Base-by-base conservation (phyloP, 1,284 basidiomycete genomes). In the Sanghuangporus weigelae region DNA sequence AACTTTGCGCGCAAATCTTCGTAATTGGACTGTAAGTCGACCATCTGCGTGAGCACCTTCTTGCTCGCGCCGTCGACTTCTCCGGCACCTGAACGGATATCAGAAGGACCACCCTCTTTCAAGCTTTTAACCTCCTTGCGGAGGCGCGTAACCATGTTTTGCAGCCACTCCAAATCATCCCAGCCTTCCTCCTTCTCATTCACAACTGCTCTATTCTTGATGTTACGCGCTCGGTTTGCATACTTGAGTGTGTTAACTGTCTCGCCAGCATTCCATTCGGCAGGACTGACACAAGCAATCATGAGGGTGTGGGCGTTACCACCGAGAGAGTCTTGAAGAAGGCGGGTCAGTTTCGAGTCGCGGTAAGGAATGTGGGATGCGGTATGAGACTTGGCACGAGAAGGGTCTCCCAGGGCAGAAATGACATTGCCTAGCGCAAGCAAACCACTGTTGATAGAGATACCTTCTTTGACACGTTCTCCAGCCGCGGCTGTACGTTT, bases 231-330 rank as follows among this genome's bases (percentile, higher is more conserved):
- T 35, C 97, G 91, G 68, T 98, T 96, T 44, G 97, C 97, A 73
- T 99, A 99, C 76, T 98, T 98, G 71, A 99, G 84, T 7, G 96
- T 99, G 74, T 97, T 98, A 69, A 98, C 81, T 0, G 97, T 98
- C 77, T 99, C 96, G 67, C 83, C 88, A 4, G 92, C 85, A 75
- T 99, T 99, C 85, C 88, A 96, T 76, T 99, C 97, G 0, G 91
- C 90, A 11, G 96, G 92, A 68, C 95, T 96, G 66, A 98, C 90
- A 75, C 97, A 99, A 10, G 96, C 96, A 69, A 99, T 95, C 97
- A 99, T 99, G 67, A 98, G 88, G 2, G 97, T 99, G 72, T 97
- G 92, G 1, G 96, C 92, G 75, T 98, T 99, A 44, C 96, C 96
- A 55, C 96, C 96, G n/a, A 99, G 86, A 12, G 96, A 98, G 75